A percentile compares a stretch with the other conserved stretches of the same genome.
phyloP scores from a whole-genome alignment of 2,329 filamentous ascomycete species.

The Stachybotrys elegans region DNA sequence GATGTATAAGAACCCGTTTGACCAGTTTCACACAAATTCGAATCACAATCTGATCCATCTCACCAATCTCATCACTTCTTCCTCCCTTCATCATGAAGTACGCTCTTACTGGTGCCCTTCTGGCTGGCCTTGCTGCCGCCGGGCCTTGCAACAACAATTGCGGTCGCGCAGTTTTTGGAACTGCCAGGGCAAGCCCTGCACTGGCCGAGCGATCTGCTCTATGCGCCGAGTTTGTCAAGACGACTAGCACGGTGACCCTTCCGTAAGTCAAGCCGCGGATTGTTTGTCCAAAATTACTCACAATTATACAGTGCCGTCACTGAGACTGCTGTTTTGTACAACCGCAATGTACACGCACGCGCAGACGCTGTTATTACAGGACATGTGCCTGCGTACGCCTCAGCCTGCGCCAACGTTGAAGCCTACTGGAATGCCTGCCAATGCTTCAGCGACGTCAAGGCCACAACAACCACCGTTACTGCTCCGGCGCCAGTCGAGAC shows the following conservation, averaged over 20 bases:
- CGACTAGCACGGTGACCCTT: not conserved
- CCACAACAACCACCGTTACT: conserved; percentile 8
- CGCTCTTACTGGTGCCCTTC: not conserved
- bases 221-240: not conserved
- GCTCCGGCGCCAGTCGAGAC: conserved; percentile 2
- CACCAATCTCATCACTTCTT: no score
- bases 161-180: not conserved
- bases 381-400: conserved; percentile 10
- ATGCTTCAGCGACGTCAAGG: conserved; percentile 11
- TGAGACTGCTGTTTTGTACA: not conserved
- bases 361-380: not conserved
- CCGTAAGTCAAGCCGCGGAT: not conserved
- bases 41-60: no score
- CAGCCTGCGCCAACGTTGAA: conserved; percentile 8
- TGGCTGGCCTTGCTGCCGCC: not conserved
- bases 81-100: conserved; percentile 2
- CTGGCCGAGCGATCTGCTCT: not conserved
- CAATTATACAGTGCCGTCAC: not conserved
- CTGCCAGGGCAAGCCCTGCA: not conserved
- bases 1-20: no score
- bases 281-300: not conserved
- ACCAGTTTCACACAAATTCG: no score
- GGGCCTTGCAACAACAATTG: not conserved
- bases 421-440: conserved; percentile 14
- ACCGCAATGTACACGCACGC: not conserved